These are phyloP conservation scores for Basipetospora chlamydospora DNA, from an alignment of 2,329 filamentous ascomycete species.

Conservation along the genomic window DNA sequence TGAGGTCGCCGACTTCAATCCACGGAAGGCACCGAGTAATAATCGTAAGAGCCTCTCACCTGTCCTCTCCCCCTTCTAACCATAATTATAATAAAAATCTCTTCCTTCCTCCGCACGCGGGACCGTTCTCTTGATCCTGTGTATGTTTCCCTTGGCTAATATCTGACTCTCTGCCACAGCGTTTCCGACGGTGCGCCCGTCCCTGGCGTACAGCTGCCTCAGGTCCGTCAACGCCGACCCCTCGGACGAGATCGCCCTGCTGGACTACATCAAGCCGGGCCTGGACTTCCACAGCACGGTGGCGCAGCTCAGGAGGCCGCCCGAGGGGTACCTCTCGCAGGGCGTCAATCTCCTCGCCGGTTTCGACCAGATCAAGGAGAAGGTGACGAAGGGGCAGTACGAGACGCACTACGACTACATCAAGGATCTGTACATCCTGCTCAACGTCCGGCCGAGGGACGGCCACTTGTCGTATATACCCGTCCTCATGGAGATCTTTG, in stretches of 20 bases:
- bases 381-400: slow-evolving; percentile 8
- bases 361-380: slow-evolving; percentile 8
- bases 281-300: slow-evolving; percentile 10
- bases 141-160: no score
- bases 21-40: no score
- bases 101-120: no score
- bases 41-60: no score
- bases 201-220: slow-evolving; percentile 9
- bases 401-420: slow-evolving; percentile 9
- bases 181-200: slow-evolving; percentile 5
- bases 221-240: slow-evolving; percentile 7
- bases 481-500: slow-evolving; percentile 8
- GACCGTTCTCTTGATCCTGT: no score
- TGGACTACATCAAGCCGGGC: slow-evolving; percentile 10
- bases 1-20: no score
- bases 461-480: slow-evolving; percentile 10
- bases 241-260: slow-evolving; percentile 7
- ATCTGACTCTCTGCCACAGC: no score
- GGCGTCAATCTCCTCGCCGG: slow-evolving; percentile 10
- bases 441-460: slow-evolving; percentile 6
- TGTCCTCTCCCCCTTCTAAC: no score
- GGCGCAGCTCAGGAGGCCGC: slow-evolving; percentile 8
- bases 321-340: slow-evolving; percentile 9
- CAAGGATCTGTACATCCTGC: slow-evolving; percentile 6
- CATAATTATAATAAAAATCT: no score